Base-by-base conservation (phyloP, 805 yeast species). In the Saccharomycopsis babjevae region DNA sequence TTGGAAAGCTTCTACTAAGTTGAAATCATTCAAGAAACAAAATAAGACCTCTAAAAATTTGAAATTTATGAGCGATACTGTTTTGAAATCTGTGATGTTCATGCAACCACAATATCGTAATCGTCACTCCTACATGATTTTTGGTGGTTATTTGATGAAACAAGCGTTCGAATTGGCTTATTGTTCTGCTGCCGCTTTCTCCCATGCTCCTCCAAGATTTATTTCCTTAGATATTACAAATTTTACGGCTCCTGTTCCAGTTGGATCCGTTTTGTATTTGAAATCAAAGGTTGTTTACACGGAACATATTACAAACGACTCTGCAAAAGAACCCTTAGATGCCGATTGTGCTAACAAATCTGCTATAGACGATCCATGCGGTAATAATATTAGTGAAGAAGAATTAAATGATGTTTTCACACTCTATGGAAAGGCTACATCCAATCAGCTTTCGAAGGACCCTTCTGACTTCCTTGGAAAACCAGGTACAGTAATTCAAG, bases 61-160 rank as follows among this genome's bases (percentile, higher is more conserved):
- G 36, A 75, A 78, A 54, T 81, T 81, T 66, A 88, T 90, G 96
- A 79, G 81, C 57, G 86, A 89, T 64, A 85, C 97, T 1, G 75
- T 72, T 58, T 79, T 88, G 59, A 76, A 81, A 58, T 87, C 96
- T 11, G 89, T 97, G 6, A 80, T 86, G 68, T 84, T 91, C 73
- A 93, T 92, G 93, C 97, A 92, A 74, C 97, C 97, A 1, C 97
- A 92, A 75, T 92, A 91, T 75, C 83, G 97, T 74, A 92, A 92
- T 76, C 83, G 97, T 71, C 97, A 92, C 71, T 88, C 96, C 3
- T 89, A 87, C 74, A 90, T 91, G 89, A 89, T 92, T 55, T 92
- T 92, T 72, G 98, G 98, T 67, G 98, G 98, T 34, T 92, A 92
- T 69, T 76, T 92, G 69, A 81, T 92, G 77, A 83, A 97, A 72